Evolutionary conservation across 2,329 filamentous ascomycete genomes (phyloP), one percentile per base, ranked within the genome.

Genomic region (Sporothrix euskadiensis): DNA sequence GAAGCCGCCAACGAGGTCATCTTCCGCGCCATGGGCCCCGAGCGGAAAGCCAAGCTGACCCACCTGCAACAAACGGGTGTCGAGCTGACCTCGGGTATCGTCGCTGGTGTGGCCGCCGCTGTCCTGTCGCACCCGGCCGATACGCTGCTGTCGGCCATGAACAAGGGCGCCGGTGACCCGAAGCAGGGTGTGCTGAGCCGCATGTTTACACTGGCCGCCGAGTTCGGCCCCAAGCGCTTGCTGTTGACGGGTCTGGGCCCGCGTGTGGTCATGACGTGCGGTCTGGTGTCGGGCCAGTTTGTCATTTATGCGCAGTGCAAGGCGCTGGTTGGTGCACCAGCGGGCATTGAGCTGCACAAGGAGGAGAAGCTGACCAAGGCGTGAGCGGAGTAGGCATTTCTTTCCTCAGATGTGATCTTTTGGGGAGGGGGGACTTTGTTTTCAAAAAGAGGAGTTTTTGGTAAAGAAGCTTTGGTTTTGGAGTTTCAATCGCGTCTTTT

Each of bases 81-180:
- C 81, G 97, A 97, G 86, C 88, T 97, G 79, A 89, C 92, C 56
- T 94, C 93, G 78, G 94, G 94, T 86, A 86, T 97, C 78, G 88
- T 94, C 74, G 94, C 94, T 72, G 94, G 94, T 88, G 93, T 95
- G 79, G 94, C 93, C 71, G 94, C 94, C 54, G 94, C 94, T 75
- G 86, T 97, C 74, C 88, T 97, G 79, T 97, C 94, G 52, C 94
- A 97, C 82, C 94, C 94, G 54, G 94, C 94, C 75, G 94, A 97
- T 76, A 88, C 86, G 16, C 80, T 88, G 74, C 81, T 87, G 32
- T 87, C 85, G 0, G 86, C 86, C 71, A 87, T 87, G 77, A 88
- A 88, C 80, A 87, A 87, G 80, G 85, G 85, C 72, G 84, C 84
- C 0, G 86, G 86, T 0, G 84, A 87, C 77, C 80, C 80, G 19